A percentile compares a stretch with the other conserved stretches of the same genome.
Conservation (phyloP, 2,329 filamentous ascomycete species). For the Neonectria coccinea region DNA sequence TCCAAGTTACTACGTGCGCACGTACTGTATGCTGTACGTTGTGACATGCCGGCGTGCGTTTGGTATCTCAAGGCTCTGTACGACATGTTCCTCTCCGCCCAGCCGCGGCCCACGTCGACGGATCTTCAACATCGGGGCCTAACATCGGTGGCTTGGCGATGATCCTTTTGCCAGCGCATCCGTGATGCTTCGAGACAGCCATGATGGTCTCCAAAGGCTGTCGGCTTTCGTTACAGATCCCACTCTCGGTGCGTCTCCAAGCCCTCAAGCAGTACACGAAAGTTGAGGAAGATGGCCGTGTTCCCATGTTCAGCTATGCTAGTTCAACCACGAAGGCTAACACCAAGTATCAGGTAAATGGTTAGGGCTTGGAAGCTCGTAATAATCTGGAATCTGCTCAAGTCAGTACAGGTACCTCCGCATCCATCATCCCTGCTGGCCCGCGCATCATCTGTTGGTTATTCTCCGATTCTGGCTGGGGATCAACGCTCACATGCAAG, state of each 20-base stretch:
- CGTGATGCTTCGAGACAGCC: neutral
- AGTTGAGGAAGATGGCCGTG: neutral
- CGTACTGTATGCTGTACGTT: conserved; percentile 9
- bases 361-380: conserved; percentile 10
- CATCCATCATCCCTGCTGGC: conserved; percentile 23
- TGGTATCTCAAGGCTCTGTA: conserved; percentile 16
- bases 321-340: neutral
- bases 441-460: conserved; percentile 23
- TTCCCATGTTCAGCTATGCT: conserved; percentile 4
- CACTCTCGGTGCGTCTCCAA: conserved; percentile 12
- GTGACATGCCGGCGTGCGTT: conserved; percentile 7
- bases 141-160: conserved; percentile 19
- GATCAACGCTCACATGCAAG: conserved; percentile 5
- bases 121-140: conserved; percentile 17
- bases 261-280: neutral
- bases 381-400: conserved; percentile 18
- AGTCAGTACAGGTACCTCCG: conserved; percentile 6
- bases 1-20: neutral
- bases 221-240: conserved; percentile 3
- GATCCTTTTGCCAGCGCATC: conserved; percentile 26
- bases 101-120: conserved; percentile 11
- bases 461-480: conserved; percentile 25
- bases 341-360: conserved; percentile 24
- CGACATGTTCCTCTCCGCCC: conserved; percentile 17
- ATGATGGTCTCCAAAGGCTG: neutral